Evolutionary conservation across 1,284 basidiomycete species (phyloP).

Genomic region (Anthracocystis panici-leucophaei): DNA sequence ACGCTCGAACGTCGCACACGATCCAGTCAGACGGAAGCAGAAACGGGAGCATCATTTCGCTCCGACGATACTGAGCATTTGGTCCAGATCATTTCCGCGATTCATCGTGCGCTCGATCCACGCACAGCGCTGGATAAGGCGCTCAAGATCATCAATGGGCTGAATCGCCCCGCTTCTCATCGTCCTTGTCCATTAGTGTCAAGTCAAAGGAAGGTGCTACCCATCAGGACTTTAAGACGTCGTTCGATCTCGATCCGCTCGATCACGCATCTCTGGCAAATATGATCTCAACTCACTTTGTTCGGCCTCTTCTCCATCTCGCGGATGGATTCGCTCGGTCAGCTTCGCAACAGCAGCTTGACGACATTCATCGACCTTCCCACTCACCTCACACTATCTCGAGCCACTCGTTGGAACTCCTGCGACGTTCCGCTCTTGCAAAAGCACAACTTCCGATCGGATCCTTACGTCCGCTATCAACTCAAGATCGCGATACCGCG

Average conservation of each 20-base stretch:
- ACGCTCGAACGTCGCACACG: slow-evolving; percentile 33
- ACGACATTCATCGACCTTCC: neutral
- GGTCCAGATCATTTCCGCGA: neutral
- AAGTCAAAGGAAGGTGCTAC: neutral
- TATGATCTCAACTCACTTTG: slow-evolving; percentile 20
- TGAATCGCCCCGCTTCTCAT: slow-evolving; percentile 35
- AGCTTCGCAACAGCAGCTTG: slow-evolving; percentile 11
- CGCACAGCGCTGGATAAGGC: slow-evolving; percentile 3
- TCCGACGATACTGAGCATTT: slow-evolving; percentile 4
- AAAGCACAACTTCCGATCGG: slow-evolving; percentile 3
- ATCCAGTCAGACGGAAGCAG: neutral
- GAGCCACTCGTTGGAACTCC: slow-evolving; percentile 17
- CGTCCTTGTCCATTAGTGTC: slow-evolving; percentile 27
- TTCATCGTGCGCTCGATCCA: slow-evolving; percentile 27
- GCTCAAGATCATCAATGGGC: slow-evolving; percentile 7
- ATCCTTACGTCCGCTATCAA: neutral
- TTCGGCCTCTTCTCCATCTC: slow-evolving; percentile 24
- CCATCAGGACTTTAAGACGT: slow-evolving; percentile 17
- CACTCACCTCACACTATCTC: neutral
- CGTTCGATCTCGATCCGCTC: slow-evolving; percentile 40
- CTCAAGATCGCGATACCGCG: neutral
- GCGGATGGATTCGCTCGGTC: slow-evolving; percentile 6
- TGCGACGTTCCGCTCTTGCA: slow-evolving; percentile 21
- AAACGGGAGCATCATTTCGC: neutral
- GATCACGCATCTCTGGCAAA: slow-evolving; percentile 24